Evolutionary conservation across 1,284 basidiomycete genomes (phyloP).

Genomic region (Apiotrichum laibachii): DNA sequence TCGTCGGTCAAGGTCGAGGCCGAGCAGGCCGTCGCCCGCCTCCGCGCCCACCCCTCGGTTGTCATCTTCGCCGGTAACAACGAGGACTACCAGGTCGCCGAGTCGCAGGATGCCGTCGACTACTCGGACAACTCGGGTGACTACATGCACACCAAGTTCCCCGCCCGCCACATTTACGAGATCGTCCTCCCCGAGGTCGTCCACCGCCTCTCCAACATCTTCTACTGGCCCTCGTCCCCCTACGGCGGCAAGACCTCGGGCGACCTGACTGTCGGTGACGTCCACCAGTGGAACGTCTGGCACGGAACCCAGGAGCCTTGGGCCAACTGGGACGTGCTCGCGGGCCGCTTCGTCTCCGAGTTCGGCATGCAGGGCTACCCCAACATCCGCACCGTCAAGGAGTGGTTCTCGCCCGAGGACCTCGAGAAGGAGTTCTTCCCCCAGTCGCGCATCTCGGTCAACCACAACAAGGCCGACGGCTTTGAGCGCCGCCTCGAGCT

Average conservation of each 20-base stretch:
- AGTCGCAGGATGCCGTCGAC: conserved; percentile 70
- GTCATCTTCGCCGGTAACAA: conserved; percentile 90
- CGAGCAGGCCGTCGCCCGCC: conserved; percentile 52
- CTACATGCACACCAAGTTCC: conserved; percentile 77
- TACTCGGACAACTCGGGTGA: conserved; percentile 75
- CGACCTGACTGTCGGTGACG: conserved; percentile 73
- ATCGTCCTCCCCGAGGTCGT: conserved; percentile 72
- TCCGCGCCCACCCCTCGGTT: conserved; percentile 58
- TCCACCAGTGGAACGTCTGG: conserved; percentile 93
- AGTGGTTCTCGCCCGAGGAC: conserved; percentile 56
- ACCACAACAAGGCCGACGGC: conserved; percentile 83
- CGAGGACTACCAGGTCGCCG: conserved; percentile 69
- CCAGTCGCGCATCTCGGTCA: conserved; percentile 74
- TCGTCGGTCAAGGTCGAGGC: conserved; percentile 53
- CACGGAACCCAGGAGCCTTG: conserved; percentile 78
- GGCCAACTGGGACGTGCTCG: conserved; percentile 81
- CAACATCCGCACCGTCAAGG: conserved; percentile 74
- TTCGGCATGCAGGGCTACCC: conserved; percentile 63
- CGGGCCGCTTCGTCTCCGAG: conserved; percentile 75
- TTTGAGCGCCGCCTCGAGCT: conserved; percentile 84
- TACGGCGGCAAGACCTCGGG: conserved; percentile 76
- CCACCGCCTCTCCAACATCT: conserved; percentile 61
- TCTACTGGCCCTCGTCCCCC: conserved; percentile 79
- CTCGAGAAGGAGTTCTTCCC: conserved; percentile 66
- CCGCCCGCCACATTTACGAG: conserved; percentile 83